Conservation (phyloP, 2,329 filamentous ascomycete species). For the Trichoderma simmonsii region DNA sequence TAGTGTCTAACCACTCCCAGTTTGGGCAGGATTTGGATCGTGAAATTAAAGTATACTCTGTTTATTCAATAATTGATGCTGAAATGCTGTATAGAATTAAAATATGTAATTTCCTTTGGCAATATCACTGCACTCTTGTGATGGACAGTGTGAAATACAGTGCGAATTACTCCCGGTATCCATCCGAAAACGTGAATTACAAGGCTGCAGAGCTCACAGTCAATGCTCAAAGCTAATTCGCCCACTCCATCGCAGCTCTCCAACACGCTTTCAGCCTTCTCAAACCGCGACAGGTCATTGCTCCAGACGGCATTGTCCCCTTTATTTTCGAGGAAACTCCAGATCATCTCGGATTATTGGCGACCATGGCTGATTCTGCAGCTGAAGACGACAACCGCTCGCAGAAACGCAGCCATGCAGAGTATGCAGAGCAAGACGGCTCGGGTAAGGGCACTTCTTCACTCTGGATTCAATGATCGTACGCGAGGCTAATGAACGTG, state of each 20-base stretch:
- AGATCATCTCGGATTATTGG: background rate
- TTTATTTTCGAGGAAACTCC: background rate
- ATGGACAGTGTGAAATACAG: background rate
- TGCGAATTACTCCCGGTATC: background rate
- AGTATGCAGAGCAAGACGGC: constrained; percentile 48
- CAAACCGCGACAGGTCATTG: constrained; percentile 10
- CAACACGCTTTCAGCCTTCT: constrained; percentile 12
- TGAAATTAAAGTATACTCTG: fast-evolving
- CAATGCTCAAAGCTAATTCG: constrained; percentile 5
- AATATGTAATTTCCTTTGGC: background rate
- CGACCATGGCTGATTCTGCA: constrained; percentile 24
- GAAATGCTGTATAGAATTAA: background rate
- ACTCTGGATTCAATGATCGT: background rate
- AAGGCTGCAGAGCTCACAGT: constrained; percentile 4
- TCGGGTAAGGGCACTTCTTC: constrained; percentile 33
- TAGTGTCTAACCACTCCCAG: background rate
- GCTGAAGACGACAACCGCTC: constrained; percentile 34
- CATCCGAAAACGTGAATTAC: background rate
- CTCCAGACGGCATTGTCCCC: background rate
- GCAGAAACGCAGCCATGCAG: constrained; percentile 53
- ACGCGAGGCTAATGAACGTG: constrained; percentile 16
- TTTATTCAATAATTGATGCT: background rate
- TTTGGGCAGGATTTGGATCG: background rate
- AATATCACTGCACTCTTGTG: background rate
- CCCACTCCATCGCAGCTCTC: background rate